phyloP scores from a whole-genome alignment of 192 early-diverging fungal species.

The Coemansia erecta region DNA sequence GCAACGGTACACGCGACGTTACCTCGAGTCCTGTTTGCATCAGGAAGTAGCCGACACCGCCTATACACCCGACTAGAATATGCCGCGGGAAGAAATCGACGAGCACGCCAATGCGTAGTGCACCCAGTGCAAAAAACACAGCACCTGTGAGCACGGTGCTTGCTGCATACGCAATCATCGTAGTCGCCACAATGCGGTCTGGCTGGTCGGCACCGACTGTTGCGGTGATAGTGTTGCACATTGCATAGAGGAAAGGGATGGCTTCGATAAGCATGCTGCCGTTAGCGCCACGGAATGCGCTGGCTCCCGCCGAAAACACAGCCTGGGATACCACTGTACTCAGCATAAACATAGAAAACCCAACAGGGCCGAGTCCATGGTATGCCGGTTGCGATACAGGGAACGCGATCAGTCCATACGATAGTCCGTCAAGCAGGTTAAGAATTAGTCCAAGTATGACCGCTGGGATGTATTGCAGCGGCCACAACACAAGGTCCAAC shows the following conservation, averaged over 20 bases:
- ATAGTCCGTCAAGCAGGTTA: slow-evolving; percentile 90
- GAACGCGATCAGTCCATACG: slow-evolving; percentile 90
- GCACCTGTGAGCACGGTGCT: slow-evolving; percentile 88
- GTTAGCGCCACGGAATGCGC: slow-evolving; percentile 86
- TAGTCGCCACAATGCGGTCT: slow-evolving; percentile 79
- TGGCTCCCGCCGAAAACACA: slow-evolving; percentile 76
- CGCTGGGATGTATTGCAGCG: slow-evolving; percentile 76
- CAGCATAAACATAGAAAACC: slow-evolving; percentile 95
- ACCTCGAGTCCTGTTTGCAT: slow-evolving; percentile 91
- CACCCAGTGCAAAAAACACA: slow-evolving; percentile 82
- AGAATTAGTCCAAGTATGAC: slow-evolving; percentile 87
- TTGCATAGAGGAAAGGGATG: slow-evolving; percentile 87
- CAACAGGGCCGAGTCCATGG: slow-evolving; percentile 70
- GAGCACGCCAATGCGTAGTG: slow-evolving; percentile 72
- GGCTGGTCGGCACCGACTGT: slow-evolving; percentile 60
- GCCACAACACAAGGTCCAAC: slow-evolving; percentile 38
- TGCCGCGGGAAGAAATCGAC: slow-evolving; percentile 88
- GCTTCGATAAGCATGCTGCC: slow-evolving; percentile 88
- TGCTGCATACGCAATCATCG: slow-evolving; percentile 82
- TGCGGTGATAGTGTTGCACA: slow-evolving; percentile 66
- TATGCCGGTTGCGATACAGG: slow-evolving; percentile 74
- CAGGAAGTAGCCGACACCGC: slow-evolving; percentile 92
- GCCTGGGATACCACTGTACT: slow-evolving; percentile 72
- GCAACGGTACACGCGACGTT: slow-evolving; percentile 63
- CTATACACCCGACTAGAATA: slow-evolving; percentile 94